phyloP scores from a whole-genome alignment of 345 rosid genomes.

The Kandelia obovata region DNA sequence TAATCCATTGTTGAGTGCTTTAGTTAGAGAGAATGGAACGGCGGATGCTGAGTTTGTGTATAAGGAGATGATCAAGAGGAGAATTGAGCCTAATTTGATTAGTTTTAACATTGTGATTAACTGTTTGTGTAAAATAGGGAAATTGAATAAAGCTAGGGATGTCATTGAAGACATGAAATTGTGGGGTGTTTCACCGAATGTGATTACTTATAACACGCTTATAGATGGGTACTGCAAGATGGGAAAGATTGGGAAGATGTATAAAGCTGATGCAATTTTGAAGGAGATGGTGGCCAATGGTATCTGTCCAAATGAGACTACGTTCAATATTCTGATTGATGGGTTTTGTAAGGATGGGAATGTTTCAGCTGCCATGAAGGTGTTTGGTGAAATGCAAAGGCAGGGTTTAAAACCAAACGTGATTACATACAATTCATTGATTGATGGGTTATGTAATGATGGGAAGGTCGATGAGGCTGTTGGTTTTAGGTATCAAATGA shows the following conservation, averaged over 20 bases:
- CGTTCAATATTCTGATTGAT: constrained; percentile 73
- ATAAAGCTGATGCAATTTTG: constrained; percentile 63
- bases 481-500: constrained; percentile 52
- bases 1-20: constrained; percentile 66
- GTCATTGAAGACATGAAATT: constrained; percentile 67
- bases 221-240: constrained; percentile 68
- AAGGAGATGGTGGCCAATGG: constrained; percentile 60
- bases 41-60: constrained; percentile 55
- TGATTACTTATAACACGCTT: constrained; percentile 61
- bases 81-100: constrained; percentile 37
- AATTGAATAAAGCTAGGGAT: constrained; percentile 62
- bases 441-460: constrained; percentile 45
- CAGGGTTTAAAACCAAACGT: constrained; percentile 52
- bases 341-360: constrained; percentile 80
- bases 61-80: constrained; percentile 64
- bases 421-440: constrained; percentile 58
- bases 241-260: constrained; percentile 65
- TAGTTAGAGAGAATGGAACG: constrained; percentile 45
- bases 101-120: constrained; percentile 59
- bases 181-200: constrained; percentile 47
- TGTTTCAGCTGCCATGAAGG: constrained; percentile 44
- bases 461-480: constrained; percentile 57
- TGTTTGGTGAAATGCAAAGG: constrained; percentile 64
- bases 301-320: constrained; percentile 46
- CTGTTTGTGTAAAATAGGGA: constrained; percentile 69